A percentile compares a stretch with the other conserved stretches of the same genome.
These are phyloP conservation scores for Fusarium nisikadoi DNA, from an alignment of 2,329 filamentous ascomycete genomes.

Conservation along the genomic window DNA sequence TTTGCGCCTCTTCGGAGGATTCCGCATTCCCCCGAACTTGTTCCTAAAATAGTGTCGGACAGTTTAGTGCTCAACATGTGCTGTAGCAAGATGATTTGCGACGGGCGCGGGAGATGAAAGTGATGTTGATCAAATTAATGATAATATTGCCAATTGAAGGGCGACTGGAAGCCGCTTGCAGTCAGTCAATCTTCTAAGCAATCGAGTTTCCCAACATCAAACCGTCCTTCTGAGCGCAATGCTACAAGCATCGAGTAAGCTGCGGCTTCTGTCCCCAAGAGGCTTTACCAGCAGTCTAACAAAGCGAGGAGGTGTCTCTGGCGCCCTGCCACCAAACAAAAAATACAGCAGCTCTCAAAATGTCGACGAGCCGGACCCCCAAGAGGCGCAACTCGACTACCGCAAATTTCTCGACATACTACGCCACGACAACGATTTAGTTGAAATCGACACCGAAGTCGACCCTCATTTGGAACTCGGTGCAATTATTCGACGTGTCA, in stretches of 20 bases:
- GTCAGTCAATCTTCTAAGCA: not conserved
- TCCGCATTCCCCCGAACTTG: not conserved
- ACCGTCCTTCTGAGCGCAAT: not conserved
- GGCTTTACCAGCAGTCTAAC: not conserved
- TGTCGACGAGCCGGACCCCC: not conserved
- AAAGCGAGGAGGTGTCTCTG: not conserved
- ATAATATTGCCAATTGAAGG: not conserved
- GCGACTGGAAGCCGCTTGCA: not conserved
- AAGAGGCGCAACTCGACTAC: constrained; percentile 21
- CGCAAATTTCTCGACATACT: constrained; percentile 19
- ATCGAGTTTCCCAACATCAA: not conserved
- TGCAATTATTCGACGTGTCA: constrained; percentile 58
- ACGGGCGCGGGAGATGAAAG: not conserved
- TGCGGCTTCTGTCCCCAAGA: not conserved
- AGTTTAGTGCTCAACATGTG: not conserved
- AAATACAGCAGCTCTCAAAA: not conserved
- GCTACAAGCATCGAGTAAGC: not conserved
- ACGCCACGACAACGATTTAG: constrained; percentile 53
- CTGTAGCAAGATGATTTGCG: not conserved
- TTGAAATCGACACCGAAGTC: constrained; percentile 54
- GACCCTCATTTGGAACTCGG: constrained; percentile 58
- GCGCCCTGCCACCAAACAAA: not conserved
- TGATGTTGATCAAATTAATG: not conserved
- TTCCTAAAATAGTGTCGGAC: not conserved
- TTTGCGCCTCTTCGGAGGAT: not conserved